A percentile compares a stretch with the other conserved stretches of the same genome.
Conservation (phyloP, 1,284 basidiomycete genomes). For the Bjerkandera adusta region DNA sequence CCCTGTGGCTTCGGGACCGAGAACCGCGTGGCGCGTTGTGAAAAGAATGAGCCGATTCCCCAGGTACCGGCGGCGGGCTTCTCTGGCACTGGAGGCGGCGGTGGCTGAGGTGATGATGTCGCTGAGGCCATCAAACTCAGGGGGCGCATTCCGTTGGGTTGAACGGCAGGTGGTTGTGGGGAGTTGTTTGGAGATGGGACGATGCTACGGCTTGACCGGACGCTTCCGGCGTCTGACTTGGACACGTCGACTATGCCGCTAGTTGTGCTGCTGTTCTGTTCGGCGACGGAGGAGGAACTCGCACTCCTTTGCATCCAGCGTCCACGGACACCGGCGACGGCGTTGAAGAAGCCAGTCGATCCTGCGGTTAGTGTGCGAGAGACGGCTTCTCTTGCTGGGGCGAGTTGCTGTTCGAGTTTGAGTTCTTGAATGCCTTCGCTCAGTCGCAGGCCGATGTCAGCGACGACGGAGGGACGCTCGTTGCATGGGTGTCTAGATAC, state of each 20-base stretch:
- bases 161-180: slow-evolving; percentile 7
- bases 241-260: slow-evolving; percentile 42
- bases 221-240: slow-evolving; percentile 37
- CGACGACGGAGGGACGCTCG: slow-evolving; percentile 83
- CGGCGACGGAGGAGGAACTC: slow-evolving; percentile 31
- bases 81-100: slow-evolving; percentile 28
- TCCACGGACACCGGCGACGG: slow-evolving; percentile 82
- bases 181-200: slow-evolving; percentile 6
- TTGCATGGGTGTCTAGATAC: slow-evolving; percentile 77
- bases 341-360: slow-evolving; percentile 82
- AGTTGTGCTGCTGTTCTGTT: slow-evolving; percentile 14
- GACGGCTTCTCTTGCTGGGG: slow-evolving; percentile 84
- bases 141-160: slow-evolving; percentile 24
- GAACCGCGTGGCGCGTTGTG: slow-evolving; percentile 36
- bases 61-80: slow-evolving; percentile 39
- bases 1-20: slow-evolving; percentile 22
- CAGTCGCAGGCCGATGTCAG: slow-evolving; percentile 86
- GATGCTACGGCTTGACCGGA: slow-evolving; percentile 2
- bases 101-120: too few relatives aligned
- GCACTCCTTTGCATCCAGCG: slow-evolving; percentile 58
- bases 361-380: slow-evolving; percentile 71
- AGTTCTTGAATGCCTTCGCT: slow-evolving; percentile 90
- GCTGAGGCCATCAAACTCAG: slow-evolving; percentile 30
- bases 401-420: slow-evolving; percentile 86
- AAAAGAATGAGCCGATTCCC: slow-evolving; percentile 65